These are phyloP conservation scores for Brasenia schreberi DNA, from an alignment of 164 flowering plant genomes.

Conservation along the genomic window DNA sequence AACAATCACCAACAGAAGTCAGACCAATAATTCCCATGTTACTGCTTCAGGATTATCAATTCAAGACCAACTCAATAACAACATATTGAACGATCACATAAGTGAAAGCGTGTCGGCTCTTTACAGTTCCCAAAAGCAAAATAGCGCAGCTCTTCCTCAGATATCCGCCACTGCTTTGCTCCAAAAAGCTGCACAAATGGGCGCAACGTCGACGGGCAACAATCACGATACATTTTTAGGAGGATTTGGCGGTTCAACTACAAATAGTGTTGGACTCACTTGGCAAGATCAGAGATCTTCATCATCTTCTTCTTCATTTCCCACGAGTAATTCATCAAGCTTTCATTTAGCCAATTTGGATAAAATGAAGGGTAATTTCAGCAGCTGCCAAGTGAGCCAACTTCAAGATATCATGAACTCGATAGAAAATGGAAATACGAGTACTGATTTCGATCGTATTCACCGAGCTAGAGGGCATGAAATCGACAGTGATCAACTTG, in stretches of 20 bases:
- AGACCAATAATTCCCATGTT: no score
- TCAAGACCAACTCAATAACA: slow-evolving; percentile 1
- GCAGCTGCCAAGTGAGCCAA: slow-evolving; percentile 9
- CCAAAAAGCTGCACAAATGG: slow-evolving; percentile 5
- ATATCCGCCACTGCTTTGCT: slow-evolving; percentile 34
- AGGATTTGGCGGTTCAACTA: slow-evolving; percentile 25
- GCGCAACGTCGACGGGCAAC: slow-evolving; percentile 42
- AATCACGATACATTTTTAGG: slow-evolving; percentile 27
- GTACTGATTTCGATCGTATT: not conserved
- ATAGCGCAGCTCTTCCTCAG: slow-evolving; percentile 18
- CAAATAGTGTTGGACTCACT: slow-evolving; percentile 5
- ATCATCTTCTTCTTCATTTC: not conserved
- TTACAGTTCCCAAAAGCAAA: slow-evolving; percentile 9
- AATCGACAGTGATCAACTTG: not conserved
- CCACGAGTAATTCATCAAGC: no score
- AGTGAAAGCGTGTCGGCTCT: slow-evolving; percentile 21
- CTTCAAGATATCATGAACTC: slow-evolving; percentile 49
- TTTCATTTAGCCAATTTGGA: not conserved
- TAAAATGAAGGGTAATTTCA: slow-evolving; percentile 8
- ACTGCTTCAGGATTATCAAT: no score
- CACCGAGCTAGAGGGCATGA: slow-evolving; percentile 16
- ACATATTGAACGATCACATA: slow-evolving; percentile 17
- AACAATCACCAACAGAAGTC: no score
- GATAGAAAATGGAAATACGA: slow-evolving; percentile 7
- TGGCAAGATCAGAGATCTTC: not conserved